These are phyloP conservation scores for Spathaspora sp. DNA, from an alignment of 1,139 yeast genomes.

Conservation along the genomic window DNA sequence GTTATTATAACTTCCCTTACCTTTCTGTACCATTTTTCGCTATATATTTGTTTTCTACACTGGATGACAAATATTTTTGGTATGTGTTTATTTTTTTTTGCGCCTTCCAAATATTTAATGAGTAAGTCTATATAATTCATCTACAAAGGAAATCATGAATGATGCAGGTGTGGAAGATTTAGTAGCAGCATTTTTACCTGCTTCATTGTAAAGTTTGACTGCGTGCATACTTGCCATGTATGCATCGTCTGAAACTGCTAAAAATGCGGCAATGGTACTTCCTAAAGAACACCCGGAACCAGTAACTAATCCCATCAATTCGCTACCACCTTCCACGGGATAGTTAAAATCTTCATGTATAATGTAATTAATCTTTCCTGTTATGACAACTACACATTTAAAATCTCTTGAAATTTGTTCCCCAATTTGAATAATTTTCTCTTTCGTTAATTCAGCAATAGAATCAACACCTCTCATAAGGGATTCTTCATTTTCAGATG, in stretches of 20 bases:
- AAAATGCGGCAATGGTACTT: constrained; percentile 62
- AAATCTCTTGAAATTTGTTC: constrained; percentile 53
- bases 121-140: constrained; percentile 30
- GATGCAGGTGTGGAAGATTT: constrained; percentile 47
- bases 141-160: constrained; percentile 48
- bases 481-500: constrained; percentile 33
- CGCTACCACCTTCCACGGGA: constrained; percentile 61
- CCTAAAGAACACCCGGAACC: constrained; percentile 91
- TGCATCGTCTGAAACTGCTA: constrained; percentile 42
- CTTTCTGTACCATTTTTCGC: constrained; percentile 16
- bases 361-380: constrained; percentile 42
- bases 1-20: constrained; percentile 9
- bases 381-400: constrained; percentile 68
- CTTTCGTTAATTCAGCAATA: constrained; percentile 29
- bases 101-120: neutral
- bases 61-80: neutral
- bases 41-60: neutral
- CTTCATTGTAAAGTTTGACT: constrained; percentile 58
- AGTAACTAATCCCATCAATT: constrained; percentile 71
- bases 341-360: constrained; percentile 18
- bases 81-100: neutral
- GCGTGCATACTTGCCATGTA: constrained; percentile 59
- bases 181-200: constrained; percentile 58
- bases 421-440: constrained; percentile 41
- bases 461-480: constrained; percentile 81